Evolutionary conservation across 345 rosid genomes (phyloP), one percentile per base, ranked within the genome.

Genomic region (Boechera divaricarpa): DNA sequence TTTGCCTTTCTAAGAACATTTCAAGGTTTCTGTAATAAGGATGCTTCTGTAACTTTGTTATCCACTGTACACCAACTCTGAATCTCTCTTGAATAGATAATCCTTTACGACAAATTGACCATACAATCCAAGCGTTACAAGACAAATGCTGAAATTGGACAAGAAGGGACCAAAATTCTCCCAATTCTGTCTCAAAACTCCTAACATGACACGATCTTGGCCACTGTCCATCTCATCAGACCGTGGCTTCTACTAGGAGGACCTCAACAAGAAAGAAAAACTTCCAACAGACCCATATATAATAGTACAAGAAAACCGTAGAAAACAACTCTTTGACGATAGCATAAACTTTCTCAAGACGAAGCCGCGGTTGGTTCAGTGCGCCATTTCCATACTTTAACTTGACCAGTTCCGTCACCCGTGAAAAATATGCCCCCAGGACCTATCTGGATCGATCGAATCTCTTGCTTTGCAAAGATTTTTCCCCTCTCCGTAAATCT

Each of bases 341-440:
- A 49, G 7, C 33, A 48, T 24, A 7, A 66, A 16, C 62, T 48
- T 67, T 31, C 64, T 64, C 70, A 81, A 78, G 85, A 67, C 54
- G 79, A 44, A 21, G 79, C 35, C 8, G 84, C 49, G 41, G 82
- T 70, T 66, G 86, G 83, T 70, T 78, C 87, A 6, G 83, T 77
- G 29, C 60, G 79, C 89, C 94, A 92, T 24, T 86, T 88, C 99
- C 98, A 95, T 53, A 95, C 99, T 86, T 82, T 91, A 52, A 89
- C 98, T 83, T 83, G 88, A 55, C 99, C 99, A 28, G 94, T 88
- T 52, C 94, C 98, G 26, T 95, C 99, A 7, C 99, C 99, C 0
- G 97, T 90, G 77, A 95, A 95, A 75, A 95, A 95, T 70, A 95
- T 74, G 33, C 96, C 96, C 0, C 87, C 91, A 0, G 97, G 99